A percentile compares a stretch with the other conserved stretches of the same genome.
Conservation (phyloP, 768 basidiomycete species). For the Ramaria rubella region DNA sequence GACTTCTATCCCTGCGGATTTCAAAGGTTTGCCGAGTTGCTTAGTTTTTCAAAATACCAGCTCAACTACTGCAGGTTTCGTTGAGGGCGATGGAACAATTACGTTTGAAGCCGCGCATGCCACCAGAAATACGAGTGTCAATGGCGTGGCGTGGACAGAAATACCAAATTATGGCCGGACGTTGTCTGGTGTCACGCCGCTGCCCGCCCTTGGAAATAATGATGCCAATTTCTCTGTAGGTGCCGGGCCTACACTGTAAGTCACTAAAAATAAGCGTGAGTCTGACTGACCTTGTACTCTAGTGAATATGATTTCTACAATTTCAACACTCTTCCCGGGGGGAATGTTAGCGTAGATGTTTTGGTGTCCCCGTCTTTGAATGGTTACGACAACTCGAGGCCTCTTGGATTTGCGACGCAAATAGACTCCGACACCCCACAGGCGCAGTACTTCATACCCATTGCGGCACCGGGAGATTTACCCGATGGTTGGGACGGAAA, state of each 20-base stretch:
- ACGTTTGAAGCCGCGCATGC: slow-evolving; percentile 63
- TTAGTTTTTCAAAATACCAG: neutral
- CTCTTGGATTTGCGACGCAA: slow-evolving; percentile 45
- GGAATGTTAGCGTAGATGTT: slow-evolving; percentile 43
- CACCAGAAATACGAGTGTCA: slow-evolving; percentile 39
- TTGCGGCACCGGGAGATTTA: slow-evolving; percentile 37
- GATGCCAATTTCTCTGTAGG: slow-evolving; percentile 55
- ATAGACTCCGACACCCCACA: slow-evolving; percentile 40
- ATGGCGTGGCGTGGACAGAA: slow-evolving; percentile 50
- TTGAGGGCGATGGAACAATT: slow-evolving; percentile 57
- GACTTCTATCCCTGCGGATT: slow-evolving; percentile 33
- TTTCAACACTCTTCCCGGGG: slow-evolving; percentile 42
- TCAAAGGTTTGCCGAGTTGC: slow-evolving; percentile 39
- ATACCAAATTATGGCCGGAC: slow-evolving; percentile 56
- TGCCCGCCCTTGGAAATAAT: slow-evolving; percentile 42
- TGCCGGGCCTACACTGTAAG: slow-evolving; percentile 54
- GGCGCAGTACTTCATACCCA: slow-evolving; percentile 41
- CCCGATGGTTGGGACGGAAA: slow-evolving; percentile 41
- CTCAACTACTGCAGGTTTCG: slow-evolving; percentile 36
- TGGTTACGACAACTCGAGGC: slow-evolving; percentile 41
- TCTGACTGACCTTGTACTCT: neutral
- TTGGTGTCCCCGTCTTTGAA: slow-evolving; percentile 50
- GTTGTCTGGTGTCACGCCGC: slow-evolving; percentile 52
- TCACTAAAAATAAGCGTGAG: neutral
- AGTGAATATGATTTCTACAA: slow-evolving; percentile 63